These are phyloP conservation scores for Ceratocystis variospora DNA, from an alignment of 2,329 filamentous ascomycete species.

Conservation along the genomic window DNA sequence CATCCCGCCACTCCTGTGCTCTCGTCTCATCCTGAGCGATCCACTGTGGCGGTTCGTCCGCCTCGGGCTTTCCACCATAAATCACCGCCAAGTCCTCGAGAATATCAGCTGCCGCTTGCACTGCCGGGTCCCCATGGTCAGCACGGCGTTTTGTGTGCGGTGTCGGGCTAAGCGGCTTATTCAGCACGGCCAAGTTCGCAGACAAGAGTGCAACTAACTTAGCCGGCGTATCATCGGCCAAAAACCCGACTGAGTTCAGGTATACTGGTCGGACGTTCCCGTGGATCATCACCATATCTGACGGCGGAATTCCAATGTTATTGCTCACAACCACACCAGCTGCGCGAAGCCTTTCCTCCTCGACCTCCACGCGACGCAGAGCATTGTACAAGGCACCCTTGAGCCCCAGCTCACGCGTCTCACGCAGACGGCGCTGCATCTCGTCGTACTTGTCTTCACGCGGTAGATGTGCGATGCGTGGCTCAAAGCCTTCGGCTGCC, in stretches of 20 bases:
- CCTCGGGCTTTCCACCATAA: constrained; percentile 35
- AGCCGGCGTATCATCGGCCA: constrained; percentile 6
- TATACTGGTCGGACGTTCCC: constrained; percentile 4
- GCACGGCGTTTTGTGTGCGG: constrained; percentile 23
- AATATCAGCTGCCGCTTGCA: constrained; percentile 31
- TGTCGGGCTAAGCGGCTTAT: constrained; percentile 26
- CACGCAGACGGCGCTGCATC: constrained; percentile 36
- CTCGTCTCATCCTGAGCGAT: constrained; percentile 34
- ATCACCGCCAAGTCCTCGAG: constrained; percentile 32
- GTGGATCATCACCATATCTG: constrained; percentile 19
- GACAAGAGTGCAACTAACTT: constrained; percentile 10
- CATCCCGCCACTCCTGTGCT: constrained; percentile 40
- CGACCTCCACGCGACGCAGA: constrained; percentile 31
- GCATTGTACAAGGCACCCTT: constrained; percentile 33
- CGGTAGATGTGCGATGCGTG: constrained; percentile 29
- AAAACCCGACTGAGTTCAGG: constrained; percentile 9
- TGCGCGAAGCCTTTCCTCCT: constrained; percentile 27
- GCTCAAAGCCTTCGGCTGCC: constrained; percentile 20
- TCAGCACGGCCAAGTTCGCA: constrained; percentile 22
- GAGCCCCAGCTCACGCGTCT: constrained; percentile 33
- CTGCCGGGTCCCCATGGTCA: constrained; percentile 32
- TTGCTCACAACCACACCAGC: neutral
- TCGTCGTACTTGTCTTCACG: constrained; percentile 34
- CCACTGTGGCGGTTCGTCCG: constrained; percentile 40
- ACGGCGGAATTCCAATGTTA: neutral